phyloP scores from a whole-genome alignment of 2,329 filamentous ascomycete genomes.

The Ceratocystis lukuohia region DNA sequence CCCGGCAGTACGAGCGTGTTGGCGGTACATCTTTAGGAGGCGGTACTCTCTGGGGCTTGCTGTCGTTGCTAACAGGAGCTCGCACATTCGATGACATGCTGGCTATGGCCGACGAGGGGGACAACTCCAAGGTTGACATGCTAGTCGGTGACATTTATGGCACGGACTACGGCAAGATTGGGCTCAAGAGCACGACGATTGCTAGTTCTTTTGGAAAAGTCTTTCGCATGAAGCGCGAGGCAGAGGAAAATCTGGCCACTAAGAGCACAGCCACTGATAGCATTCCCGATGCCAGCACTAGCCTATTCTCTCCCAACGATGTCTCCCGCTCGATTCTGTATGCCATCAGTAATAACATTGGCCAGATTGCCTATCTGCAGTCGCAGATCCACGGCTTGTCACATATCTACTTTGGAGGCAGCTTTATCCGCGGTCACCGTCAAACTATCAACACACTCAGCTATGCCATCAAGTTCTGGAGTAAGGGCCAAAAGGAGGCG shows the following conservation, averaged over 20 bases:
- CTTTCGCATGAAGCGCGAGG: conserved; percentile 78
- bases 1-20: conserved; percentile 73
- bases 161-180: conserved; percentile 89
- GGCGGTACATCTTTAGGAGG: conserved; percentile 90
- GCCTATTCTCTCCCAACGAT: conserved; percentile 64
- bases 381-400: conserved; percentile 84
- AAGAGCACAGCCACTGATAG: conserved; percentile 67
- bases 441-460: conserved; percentile 97
- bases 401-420: conserved; percentile 94
- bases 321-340: conserved; percentile 85
- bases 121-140: conserved; percentile 91
- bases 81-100: conserved; percentile 97
- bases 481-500: conserved; percentile 81
- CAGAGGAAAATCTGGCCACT: conserved; percentile 50
- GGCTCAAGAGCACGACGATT: conserved; percentile 88
- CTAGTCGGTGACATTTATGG: conserved; percentile 97
- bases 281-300: conserved; percentile 36
- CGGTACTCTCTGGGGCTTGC: conserved; percentile 91
- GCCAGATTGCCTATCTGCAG: conserved; percentile 94
- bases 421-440: conserved; percentile 87
- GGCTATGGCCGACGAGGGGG: conserved; percentile 74
- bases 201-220: conserved; percentile 95
- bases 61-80: conserved; percentile 85
- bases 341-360: conserved; percentile 95
- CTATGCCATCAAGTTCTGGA: conserved; percentile 97